phyloP scores from a whole-genome alignment of 2,329 filamentous ascomycete genomes.

The Fusarium sp. region DNA sequence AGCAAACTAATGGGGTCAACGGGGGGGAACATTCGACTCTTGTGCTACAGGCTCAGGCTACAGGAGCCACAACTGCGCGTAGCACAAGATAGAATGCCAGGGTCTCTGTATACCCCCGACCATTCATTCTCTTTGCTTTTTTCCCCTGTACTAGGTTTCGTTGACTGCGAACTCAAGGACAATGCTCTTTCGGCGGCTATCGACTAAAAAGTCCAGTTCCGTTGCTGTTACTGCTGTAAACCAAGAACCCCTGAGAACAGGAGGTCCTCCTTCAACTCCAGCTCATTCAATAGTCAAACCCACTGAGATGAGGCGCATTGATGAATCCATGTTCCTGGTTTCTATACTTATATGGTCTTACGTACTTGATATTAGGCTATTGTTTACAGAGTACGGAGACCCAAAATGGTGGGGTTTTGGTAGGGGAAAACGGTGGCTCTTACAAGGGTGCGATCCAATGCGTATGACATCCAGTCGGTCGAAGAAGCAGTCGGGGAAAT shows the following conservation, averaged over 20 bases:
- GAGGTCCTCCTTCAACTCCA: background rate
- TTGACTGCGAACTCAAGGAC: slow-evolving; percentile 16
- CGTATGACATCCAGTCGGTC: background rate
- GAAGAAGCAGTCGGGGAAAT: slow-evolving; percentile 38
- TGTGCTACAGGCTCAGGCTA: background rate
- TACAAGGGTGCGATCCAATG: slow-evolving; percentile 5
- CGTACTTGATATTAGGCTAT: slow-evolving; percentile 9
- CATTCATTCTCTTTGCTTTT: slow-evolving; percentile 22
- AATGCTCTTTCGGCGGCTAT: slow-evolving; percentile 5
- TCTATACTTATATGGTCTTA: slow-evolving; percentile 14
- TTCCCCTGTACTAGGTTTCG: background rate
- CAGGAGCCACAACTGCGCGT: slow-evolving; percentile 38
- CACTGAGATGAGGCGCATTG: slow-evolving; percentile 3
- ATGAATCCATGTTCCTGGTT: slow-evolving; percentile 33
- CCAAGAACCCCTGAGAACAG: background rate
- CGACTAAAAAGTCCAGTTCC: too few species aligned
- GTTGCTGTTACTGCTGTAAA: background rate
- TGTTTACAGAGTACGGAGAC: slow-evolving; percentile 20
- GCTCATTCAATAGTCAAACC: slow-evolving; percentile 15
- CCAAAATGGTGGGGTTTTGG: slow-evolving; percentile 12
- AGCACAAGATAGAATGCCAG: slow-evolving; percentile 1
- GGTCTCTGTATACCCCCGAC: slow-evolving; percentile 3
- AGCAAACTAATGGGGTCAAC: slow-evolving; percentile 27
- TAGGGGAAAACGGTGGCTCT: slow-evolving; percentile 35
- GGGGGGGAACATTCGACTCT: slow-evolving; percentile 17